Percentiles rank a stretch among this genome's conserved stretches.
Evolutionary conservation across 148 eudicot genomes (phyloP).

Genomic region (Polygonum aviculare): DNA sequence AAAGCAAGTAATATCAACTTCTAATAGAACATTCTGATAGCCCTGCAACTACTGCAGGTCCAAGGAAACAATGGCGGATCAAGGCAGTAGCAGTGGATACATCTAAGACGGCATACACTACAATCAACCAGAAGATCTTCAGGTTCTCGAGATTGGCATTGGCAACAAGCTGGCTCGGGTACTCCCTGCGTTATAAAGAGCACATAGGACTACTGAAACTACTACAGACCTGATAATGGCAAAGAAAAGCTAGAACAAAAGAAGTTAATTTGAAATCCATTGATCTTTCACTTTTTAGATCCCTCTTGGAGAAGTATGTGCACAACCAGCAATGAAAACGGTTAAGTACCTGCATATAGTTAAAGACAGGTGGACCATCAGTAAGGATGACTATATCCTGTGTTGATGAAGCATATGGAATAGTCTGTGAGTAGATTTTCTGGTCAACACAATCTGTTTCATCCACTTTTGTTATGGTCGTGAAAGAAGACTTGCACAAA

Average conservation of each 20-base stretch:
- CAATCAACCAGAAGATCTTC: constrained; percentile 57
- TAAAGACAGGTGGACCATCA: constrained; percentile 19
- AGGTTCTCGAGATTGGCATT: constrained; percentile 51
- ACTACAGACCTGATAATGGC: neutral
- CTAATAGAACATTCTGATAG: constrained; percentile 34
- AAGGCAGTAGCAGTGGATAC: constrained; percentile 70
- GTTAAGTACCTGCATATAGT: constrained; percentile 30
- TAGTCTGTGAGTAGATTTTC: constrained; percentile 76
- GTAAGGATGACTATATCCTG: constrained; percentile 52
- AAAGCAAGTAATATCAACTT: neutral
- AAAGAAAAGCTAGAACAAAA: neutral
- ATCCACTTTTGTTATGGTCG: constrained; percentile 55
- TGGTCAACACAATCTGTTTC: constrained; percentile 59
- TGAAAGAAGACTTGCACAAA: constrained; percentile 64
- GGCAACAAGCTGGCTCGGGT: constrained; percentile 31
- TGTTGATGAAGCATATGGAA: constrained; percentile 44
- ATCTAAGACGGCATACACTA: constrained; percentile 39
- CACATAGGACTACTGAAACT: neutral
- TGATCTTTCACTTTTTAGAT: neutral
- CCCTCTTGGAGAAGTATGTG: neutral
- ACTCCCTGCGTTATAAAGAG: constrained; percentile 20
- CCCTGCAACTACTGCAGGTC: constrained; percentile 68
- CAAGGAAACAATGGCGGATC: constrained; percentile 83
- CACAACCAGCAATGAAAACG: neutral
- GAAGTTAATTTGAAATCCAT: neutral